These are phyloP conservation scores for Annona squamosa DNA, from an alignment of 164 flowering plant species.

Conservation along the genomic window DNA sequence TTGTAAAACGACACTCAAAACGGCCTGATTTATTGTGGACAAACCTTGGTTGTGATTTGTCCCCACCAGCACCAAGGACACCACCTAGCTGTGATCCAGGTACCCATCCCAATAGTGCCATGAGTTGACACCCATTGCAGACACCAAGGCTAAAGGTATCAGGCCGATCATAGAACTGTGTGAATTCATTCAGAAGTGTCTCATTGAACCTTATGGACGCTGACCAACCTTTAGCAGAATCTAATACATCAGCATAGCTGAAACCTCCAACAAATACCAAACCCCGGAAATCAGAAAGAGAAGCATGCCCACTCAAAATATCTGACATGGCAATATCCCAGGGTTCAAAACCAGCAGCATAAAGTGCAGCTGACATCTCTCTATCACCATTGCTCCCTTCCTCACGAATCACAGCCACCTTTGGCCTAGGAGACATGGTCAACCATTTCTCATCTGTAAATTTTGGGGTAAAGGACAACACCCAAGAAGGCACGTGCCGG, in stretches of 20 bases:
- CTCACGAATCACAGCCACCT: slow-evolving; percentile 58
- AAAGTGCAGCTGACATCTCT: slow-evolving; percentile 91
- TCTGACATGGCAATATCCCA: slow-evolving; percentile 31
- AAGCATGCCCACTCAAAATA: slow-evolving; percentile 17
- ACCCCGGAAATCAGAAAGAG: slow-evolving; percentile 60
- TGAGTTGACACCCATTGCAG: slow-evolving; percentile 95
- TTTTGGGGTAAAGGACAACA: slow-evolving; percentile 58
- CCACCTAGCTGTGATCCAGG: slow-evolving; percentile 88
- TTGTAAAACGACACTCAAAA: slow-evolving; percentile 83
- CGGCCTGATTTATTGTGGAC: slow-evolving; percentile 87
- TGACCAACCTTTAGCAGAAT: slow-evolving; percentile 86
- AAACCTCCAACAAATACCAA: slow-evolving; percentile 66
- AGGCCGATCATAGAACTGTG: slow-evolving; percentile 25
- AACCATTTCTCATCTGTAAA: slow-evolving; percentile 57
- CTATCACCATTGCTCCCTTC: slow-evolving; percentile 34
- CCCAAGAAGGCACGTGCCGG: slow-evolving; percentile 72
- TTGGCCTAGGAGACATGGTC: slow-evolving; percentile 50
- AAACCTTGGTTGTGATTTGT: slow-evolving; percentile 82
- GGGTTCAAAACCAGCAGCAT: slow-evolving; percentile 70
- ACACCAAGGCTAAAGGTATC: slow-evolving; percentile 78
- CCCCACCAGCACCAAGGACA: slow-evolving; percentile 65
- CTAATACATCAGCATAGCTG: slow-evolving; percentile 31
- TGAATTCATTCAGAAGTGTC: slow-evolving; percentile 48
- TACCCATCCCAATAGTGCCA: slow-evolving; percentile 93
- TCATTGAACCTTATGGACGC: slow-evolving; percentile 71